These are phyloP conservation scores for Malus hybrid DNA, from an alignment of 331 rosid genomes.

Conservation along the genomic window DNA sequence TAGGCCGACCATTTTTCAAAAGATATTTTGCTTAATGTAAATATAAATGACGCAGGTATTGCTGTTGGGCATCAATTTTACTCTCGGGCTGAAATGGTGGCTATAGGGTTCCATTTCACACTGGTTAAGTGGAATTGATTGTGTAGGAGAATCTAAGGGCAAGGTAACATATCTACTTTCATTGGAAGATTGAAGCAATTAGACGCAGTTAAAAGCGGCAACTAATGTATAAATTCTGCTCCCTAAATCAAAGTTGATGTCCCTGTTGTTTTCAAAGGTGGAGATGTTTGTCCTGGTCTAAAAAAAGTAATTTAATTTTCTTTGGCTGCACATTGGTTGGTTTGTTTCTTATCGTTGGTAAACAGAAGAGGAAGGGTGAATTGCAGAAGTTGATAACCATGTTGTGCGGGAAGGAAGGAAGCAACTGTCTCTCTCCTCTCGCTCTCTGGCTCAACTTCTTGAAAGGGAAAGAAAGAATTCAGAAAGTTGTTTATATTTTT, in stretches of 20 bases:
- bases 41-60: constrained; percentile 17
- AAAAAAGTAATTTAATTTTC: too few relatives aligned
- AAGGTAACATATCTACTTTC: constrained; percentile 12
- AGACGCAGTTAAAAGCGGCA: background rate
- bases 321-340: too few relatives aligned
- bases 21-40: background rate
- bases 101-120: constrained; percentile 23
- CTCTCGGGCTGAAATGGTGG: constrained; percentile 33
- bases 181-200: background rate
- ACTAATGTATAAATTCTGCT: background rate
- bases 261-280: too few relatives aligned
- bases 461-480: too few relatives aligned
- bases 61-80: constrained; percentile 27
- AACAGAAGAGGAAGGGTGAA: too few relatives aligned
- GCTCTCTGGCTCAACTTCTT: too few relatives aligned
- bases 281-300: too few relatives aligned
- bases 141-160: constrained; percentile 1
- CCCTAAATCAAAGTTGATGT: background rate
- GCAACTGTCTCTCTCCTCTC: too few relatives aligned
- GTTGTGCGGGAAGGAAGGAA: too few relatives aligned
- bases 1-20: background rate
- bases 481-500: too few relatives aligned
- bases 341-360: too few relatives aligned
- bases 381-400: too few relatives aligned
- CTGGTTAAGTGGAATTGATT: constrained; percentile 27